A percentile compares a stretch with the other conserved stretches of the same genome.
phyloP scores from a whole-genome alignment of 176 grass and related monocot species.

The Eremochloa ophiuroides region DNA sequence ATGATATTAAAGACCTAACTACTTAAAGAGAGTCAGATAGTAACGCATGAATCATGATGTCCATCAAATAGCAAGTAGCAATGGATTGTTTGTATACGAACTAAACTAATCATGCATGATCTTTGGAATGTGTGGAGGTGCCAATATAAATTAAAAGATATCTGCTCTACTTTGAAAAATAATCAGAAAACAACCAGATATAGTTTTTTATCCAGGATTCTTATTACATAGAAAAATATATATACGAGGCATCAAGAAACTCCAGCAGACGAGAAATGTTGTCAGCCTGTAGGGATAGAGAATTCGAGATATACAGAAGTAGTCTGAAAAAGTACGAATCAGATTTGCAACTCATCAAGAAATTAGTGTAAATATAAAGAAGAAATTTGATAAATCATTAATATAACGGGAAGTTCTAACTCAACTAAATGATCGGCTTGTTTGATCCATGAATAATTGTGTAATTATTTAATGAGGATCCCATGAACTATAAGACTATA shows the following conservation, averaged over 20 bases:
- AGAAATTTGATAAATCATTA: neutral
- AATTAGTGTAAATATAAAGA: neutral
- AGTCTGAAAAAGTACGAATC: neutral
- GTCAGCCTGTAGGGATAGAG: neutral
- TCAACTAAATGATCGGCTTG: neutral
- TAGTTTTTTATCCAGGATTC: neutral
- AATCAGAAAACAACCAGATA: neutral
- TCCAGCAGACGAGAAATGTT: neutral
- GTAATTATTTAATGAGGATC: slow-evolving; percentile 29
- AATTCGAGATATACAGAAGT: neutral
- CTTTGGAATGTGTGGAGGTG: neutral
- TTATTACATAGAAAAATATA: neutral
- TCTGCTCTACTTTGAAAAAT: neutral
- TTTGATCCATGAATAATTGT: neutral
- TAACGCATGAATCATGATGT: neutral
- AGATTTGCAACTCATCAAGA: neutral
- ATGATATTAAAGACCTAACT: neutral
- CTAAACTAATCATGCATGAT: neutral
- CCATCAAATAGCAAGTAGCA: neutral
- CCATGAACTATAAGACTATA: neutral
- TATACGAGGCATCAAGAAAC: neutral
- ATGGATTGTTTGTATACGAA: neutral
- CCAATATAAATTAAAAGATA: neutral
- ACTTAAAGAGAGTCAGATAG: neutral
- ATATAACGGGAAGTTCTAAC: neutral